phyloP scores from a whole-genome alignment of 148 eudicot species.

The Nyssa sinensis region DNA sequence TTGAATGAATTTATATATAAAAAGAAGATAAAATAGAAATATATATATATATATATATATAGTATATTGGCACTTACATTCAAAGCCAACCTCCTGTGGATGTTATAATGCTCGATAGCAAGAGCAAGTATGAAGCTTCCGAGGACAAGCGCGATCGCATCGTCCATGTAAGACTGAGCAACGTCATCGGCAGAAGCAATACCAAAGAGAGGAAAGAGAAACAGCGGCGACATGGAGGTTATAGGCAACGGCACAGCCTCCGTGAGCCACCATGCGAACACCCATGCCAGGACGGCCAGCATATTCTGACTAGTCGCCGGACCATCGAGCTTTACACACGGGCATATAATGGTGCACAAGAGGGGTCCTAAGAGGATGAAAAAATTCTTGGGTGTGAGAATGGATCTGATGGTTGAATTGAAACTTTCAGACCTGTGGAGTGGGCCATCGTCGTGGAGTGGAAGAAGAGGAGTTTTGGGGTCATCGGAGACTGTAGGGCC shows the following conservation, averaged over 20 bases:
- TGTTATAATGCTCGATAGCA: slow-evolving; percentile 95
- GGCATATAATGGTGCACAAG: slow-evolving; percentile 46
- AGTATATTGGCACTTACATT: slow-evolving; percentile 56
- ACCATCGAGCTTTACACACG: slow-evolving; percentile 48
- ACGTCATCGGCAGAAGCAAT: slow-evolving; percentile 69
- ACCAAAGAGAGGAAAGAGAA: slow-evolving; percentile 79
- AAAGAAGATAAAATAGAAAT: not conserved
- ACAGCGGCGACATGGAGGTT: slow-evolving; percentile 89
- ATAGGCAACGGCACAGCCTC: slow-evolving; percentile 97
- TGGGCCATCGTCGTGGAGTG: slow-evolving; percentile 24
- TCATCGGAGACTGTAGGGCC: slow-evolving; percentile 24
- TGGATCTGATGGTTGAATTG: slow-evolving; percentile 34
- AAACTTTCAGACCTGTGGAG: slow-evolving; percentile 26
- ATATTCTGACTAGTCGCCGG: slow-evolving; percentile 50
- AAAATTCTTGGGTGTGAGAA: slow-evolving; percentile 53
- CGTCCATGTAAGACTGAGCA: slow-evolving; percentile 76
- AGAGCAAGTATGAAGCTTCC: slow-evolving; percentile 96
- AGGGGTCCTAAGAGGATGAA: slow-evolving; percentile 70
- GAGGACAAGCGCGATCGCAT: slow-evolving; percentile 78
- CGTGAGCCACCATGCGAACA: slow-evolving; percentile 89
- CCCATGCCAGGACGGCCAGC: slow-evolving; percentile 72
- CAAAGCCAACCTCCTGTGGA: slow-evolving; percentile 85
- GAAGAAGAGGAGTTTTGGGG: slow-evolving; percentile 55
- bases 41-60: too few relatives aligned
- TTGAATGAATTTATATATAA: not conserved